Percentiles rank a stretch among this genome's conserved stretches.
Evolutionary conservation across 2,329 filamentous ascomycete species (phyloP).

Genomic region (Apiospora arundinis): DNA sequence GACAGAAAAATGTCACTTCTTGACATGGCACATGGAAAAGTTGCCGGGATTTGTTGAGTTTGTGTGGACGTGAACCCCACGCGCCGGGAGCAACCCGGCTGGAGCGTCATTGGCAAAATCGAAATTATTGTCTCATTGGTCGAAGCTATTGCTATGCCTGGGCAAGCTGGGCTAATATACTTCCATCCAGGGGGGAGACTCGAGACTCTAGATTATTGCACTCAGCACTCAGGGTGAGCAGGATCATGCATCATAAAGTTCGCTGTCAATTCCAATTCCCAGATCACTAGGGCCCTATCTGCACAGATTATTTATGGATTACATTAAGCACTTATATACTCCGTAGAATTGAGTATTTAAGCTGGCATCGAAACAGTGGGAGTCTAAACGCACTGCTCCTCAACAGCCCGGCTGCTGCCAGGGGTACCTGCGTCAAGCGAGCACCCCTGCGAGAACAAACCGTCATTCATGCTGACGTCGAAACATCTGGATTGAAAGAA

Average conservation of each 20-base stretch:
- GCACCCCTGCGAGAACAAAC: background rate
- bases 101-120: conserved; percentile 4
- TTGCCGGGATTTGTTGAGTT: conserved; percentile 20
- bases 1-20: conserved; percentile 15
- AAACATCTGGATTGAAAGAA: background rate
- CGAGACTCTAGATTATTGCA: too few relatives aligned
- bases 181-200: background rate
- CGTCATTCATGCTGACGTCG: background rate
- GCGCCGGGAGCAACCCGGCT: conserved; percentile 1
- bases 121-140: conserved; percentile 8
- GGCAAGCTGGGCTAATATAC: background rate
- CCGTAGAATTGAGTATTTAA: too few relatives aligned
- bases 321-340: too few relatives aligned
- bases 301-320: too few relatives aligned
- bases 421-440: background rate
- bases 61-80: conserved; percentile 17
- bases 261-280: too few relatives aligned
- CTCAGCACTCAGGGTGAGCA: too few relatives aligned
- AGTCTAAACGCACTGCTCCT: too few relatives aligned
- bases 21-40: conserved; percentile 18
- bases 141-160: background rate
- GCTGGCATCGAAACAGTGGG: too few relatives aligned
- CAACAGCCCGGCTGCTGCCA: too few relatives aligned
- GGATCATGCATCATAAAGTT: too few relatives aligned
- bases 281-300: too few relatives aligned